Percentiles rank a stretch among this genome's conserved stretches.
phyloP scores from a whole-genome alignment of 129 eudicot species.

The Artemisia annua region DNA sequence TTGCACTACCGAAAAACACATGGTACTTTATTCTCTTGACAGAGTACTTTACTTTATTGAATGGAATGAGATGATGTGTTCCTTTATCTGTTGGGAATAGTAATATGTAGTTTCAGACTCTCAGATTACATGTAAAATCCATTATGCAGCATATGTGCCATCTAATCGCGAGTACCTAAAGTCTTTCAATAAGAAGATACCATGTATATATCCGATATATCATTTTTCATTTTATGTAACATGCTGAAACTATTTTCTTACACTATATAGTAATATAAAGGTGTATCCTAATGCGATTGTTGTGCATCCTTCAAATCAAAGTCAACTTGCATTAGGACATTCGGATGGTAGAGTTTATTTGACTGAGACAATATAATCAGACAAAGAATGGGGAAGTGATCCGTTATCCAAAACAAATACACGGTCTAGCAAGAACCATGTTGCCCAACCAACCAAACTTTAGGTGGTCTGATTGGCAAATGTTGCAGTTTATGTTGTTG shows the following conservation, averaged over 20 bases:
- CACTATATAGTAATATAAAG: constrained; percentile 27
- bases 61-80: no score
- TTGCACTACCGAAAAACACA: no score
- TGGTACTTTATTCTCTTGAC: no score
- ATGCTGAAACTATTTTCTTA: no score
- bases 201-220: no score
- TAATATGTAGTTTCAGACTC: not conserved
- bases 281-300: constrained; percentile 36
- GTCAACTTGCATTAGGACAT: constrained; percentile 53
- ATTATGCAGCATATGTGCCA: constrained; percentile 43
- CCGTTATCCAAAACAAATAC: constrained; percentile 33
- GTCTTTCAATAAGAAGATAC: no score
- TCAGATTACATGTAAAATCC: constrained; percentile 34
- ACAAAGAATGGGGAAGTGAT: constrained; percentile 50
- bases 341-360: constrained; percentile 49
- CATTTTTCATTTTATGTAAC: no score
- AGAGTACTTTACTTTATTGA: no score
- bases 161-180: constrained; percentile 29
- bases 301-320: constrained; percentile 48
- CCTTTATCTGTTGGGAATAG: no score
- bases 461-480: not conserved
- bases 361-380: constrained; percentile 49
- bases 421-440: constrained; percentile 39
- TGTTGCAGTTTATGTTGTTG: constrained; percentile 10
- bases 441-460: constrained; percentile 8